phyloP scores from a whole-genome alignment of 1,139 yeast genomes.

The Citeromyces hawaiiensis region DNA sequence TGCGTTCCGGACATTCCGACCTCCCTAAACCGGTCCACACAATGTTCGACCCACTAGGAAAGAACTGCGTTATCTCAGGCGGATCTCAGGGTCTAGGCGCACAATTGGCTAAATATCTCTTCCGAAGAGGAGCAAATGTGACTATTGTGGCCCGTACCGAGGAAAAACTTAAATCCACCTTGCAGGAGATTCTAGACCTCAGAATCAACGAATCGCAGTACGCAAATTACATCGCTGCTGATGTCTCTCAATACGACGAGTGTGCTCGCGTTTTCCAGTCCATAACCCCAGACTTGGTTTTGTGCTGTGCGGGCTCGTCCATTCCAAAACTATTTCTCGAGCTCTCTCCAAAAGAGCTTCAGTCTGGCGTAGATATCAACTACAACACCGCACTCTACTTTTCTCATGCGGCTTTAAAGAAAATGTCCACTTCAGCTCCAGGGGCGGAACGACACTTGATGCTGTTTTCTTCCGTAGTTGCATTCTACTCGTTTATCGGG shows the following conservation, averaged over 20 bases:
- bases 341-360: slow-evolving; percentile 41
- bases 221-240: slow-evolving; percentile 40
- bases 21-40: too few relatives aligned
- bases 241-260: slow-evolving; percentile 43
- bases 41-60: slow-evolving; percentile 23
- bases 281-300: slow-evolving; percentile 49
- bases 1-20: not conserved
- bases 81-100: slow-evolving; percentile 94
- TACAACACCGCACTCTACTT: slow-evolving; percentile 64
- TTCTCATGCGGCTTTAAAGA: slow-evolving; percentile 46
- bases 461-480: slow-evolving; percentile 69
- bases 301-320: slow-evolving; percentile 86
- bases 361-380: slow-evolving; percentile 49
- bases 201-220: slow-evolving; percentile 16
- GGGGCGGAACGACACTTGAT: slow-evolving; percentile 46
- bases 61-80: slow-evolving; percentile 73
- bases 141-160: slow-evolving; percentile 68
- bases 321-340: slow-evolving; percentile 70
- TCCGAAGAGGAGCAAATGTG: slow-evolving; percentile 45
- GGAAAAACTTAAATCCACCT: slow-evolving; percentile 36
- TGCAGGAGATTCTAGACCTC: slow-evolving; percentile 23
- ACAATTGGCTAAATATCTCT: slow-evolving; percentile 51
- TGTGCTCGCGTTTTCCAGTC: slow-evolving; percentile 29
- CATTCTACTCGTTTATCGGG: slow-evolving; percentile 83
- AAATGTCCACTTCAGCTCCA: slow-evolving; percentile 21